Percentiles rank a stretch among this genome's conserved stretches.
These are phyloP conservation scores for Stagonosporopsis tanaceti DNA, from an alignment of 2,329 filamentous ascomycete species.

Conservation along the genomic window DNA sequence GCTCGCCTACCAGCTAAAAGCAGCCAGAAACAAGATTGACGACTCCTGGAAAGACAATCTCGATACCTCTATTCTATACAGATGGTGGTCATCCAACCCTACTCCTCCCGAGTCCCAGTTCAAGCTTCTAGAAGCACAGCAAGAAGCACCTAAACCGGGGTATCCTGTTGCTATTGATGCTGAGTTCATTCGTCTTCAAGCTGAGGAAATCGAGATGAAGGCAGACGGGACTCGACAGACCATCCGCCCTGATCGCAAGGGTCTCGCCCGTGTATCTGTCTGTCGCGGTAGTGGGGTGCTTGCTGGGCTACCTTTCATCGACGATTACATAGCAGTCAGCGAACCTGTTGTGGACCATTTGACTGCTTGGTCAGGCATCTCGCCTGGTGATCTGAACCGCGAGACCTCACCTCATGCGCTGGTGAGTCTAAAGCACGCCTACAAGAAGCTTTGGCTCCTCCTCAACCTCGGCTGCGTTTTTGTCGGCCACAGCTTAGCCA, in stretches of 20 bases:
- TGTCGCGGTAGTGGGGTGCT: slow-evolving; percentile 79
- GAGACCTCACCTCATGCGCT: slow-evolving; percentile 81
- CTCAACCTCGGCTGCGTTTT: slow-evolving; percentile 95
- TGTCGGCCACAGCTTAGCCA: slow-evolving; percentile 89
- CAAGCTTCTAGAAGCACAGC: slow-evolving; percentile 62
- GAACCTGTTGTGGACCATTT: slow-evolving; percentile 95
- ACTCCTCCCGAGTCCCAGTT: slow-evolving; percentile 64
- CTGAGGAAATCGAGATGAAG: slow-evolving; percentile 95
- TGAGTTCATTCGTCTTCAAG: slow-evolving; percentile 91
- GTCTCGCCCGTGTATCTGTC: slow-evolving; percentile 91
- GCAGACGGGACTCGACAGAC: slow-evolving; percentile 92
- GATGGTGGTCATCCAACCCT: slow-evolving; percentile 65
- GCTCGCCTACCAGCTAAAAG: slow-evolving; percentile 83
- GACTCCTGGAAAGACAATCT: slow-evolving; percentile 84
- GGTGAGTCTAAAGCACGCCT: slow-evolving; percentile 86
- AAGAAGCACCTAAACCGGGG: slow-evolving; percentile 73
- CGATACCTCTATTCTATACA: slow-evolving; percentile 84
- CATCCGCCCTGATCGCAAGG: slow-evolving; percentile 88
- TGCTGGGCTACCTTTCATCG: slow-evolving; percentile 89
- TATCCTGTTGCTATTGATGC: slow-evolving; percentile 91
- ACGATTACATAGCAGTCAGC: slow-evolving; percentile 93
- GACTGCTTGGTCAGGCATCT: slow-evolving; percentile 92
- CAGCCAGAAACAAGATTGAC: slow-evolving; percentile 82
- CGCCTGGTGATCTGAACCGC: slow-evolving; percentile 82
- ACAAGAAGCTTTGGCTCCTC: slow-evolving; percentile 97